phyloP scores from a whole-genome alignment of 2,329 filamentous ascomycete species.

The Talaromyces sp. region DNA sequence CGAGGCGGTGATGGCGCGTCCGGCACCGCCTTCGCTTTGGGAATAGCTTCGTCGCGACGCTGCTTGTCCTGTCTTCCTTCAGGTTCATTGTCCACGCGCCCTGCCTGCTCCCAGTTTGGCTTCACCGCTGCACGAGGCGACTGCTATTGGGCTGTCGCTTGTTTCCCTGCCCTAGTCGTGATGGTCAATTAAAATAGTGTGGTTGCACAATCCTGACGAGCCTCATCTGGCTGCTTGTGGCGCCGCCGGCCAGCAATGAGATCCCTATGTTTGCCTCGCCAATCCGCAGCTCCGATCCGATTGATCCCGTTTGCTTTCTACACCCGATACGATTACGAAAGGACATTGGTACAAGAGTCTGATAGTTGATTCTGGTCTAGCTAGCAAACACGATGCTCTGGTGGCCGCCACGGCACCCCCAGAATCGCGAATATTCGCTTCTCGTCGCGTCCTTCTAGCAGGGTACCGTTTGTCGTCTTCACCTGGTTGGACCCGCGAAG shows the following conservation, averaged over 20 bases:
- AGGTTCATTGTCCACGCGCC: neutral
- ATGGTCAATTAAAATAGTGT: too few species aligned
- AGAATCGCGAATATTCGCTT: slow-evolving; percentile 73
- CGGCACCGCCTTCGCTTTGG: slow-evolving; percentile 11
- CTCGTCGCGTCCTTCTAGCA: slow-evolving; percentile 72
- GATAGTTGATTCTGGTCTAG: neutral
- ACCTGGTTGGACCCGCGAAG: slow-evolving; percentile 53
- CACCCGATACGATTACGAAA: neutral
- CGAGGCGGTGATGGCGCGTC: slow-evolving; percentile 9
- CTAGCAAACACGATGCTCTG: slow-evolving; percentile 69
- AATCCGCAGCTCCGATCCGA: neutral
- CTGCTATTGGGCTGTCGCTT: too few species aligned
- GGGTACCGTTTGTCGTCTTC: slow-evolving; percentile 61
- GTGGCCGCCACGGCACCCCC: slow-evolving; percentile 78
- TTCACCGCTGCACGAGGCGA: neutral
- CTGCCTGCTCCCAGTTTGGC: neutral
- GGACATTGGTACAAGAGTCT: neutral
- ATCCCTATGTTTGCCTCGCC: neutral
- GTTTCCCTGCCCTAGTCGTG: too few species aligned
- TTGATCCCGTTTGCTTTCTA: neutral
- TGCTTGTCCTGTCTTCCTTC: neutral
- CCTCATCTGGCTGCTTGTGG: neutral
- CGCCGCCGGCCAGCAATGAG: too few species aligned
- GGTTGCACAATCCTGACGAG: neutral
- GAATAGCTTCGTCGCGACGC: neutral